Percentiles rank a stretch among this genome's conserved stretches.
phyloP scores from a whole-genome alignment of 2,329 filamentous ascomycete species.

The Cercospora janseana region DNA sequence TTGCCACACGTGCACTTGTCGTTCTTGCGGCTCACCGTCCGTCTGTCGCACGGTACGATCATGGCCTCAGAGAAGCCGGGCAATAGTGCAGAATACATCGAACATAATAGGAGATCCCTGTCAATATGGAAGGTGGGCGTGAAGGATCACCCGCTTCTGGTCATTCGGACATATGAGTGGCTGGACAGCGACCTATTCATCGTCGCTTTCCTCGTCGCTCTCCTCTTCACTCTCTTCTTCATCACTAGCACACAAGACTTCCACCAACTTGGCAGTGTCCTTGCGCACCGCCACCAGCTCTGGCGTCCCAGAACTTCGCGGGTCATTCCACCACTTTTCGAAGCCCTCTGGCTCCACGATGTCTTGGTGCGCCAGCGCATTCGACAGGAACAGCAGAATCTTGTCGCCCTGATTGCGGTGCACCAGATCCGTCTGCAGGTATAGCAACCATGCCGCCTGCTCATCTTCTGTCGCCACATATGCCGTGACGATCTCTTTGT shows the following conservation, averaged over 20 bases:
- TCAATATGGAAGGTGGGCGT: background rate
- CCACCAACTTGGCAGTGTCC: constrained; percentile 75
- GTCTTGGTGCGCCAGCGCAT: constrained; percentile 81
- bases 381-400: constrained; percentile 73
- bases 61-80: too few species aligned
- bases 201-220: constrained; percentile 37
- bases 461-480: constrained; percentile 59
- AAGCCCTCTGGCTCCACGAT: constrained; percentile 87
- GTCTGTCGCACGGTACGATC: too few species aligned
- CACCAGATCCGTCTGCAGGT: constrained; percentile 76
- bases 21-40: background rate
- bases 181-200: constrained; percentile 15
- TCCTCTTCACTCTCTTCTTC: constrained; percentile 64
- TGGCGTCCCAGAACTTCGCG: constrained; percentile 64
- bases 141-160: constrained; percentile 12
- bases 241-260: constrained; percentile 72
- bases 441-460: constrained; percentile 80
- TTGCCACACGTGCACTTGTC: background rate
- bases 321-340: constrained; percentile 82
- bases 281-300: constrained; percentile 68
- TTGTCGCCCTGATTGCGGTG: constrained; percentile 62
- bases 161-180: constrained; percentile 7
- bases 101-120: background rate
- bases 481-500: constrained; percentile 61
- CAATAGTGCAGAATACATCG: too few species aligned